Percentiles rank a stretch among this genome's conserved stretches.
These are phyloP conservation scores for Cercospora sp. DNA, from an alignment of 2,329 filamentous ascomycete genomes.

Conservation along the genomic window DNA sequence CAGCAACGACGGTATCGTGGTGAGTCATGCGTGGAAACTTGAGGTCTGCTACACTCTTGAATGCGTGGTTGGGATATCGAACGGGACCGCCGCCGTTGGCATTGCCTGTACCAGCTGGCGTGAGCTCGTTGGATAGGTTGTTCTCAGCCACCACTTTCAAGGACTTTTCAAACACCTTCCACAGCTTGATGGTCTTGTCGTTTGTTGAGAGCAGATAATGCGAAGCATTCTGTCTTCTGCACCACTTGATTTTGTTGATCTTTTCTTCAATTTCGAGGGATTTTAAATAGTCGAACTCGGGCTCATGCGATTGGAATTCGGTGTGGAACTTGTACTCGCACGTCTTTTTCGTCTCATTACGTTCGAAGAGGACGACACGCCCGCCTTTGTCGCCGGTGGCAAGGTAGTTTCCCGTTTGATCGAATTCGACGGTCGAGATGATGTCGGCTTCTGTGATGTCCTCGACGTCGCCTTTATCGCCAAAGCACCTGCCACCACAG, in stretches of 20 bases:
- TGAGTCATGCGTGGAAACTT: constrained; percentile 96
- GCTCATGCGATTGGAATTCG: constrained; percentile 98
- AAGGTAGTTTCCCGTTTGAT: constrained; percentile 85
- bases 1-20: constrained; percentile 96
- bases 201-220: constrained; percentile 98
- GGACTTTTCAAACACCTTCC: constrained; percentile 99
- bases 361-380: constrained; percentile 80
- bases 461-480: constrained; percentile 98
- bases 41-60: constrained; percentile 77
- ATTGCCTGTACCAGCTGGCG: constrained; percentile 63
- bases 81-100: constrained; percentile 76
- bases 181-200: constrained; percentile 99
- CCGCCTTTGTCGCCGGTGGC: constrained; percentile 89
- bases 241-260: constrained; percentile 99
- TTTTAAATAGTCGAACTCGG: constrained; percentile 98
- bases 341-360: constrained; percentile 99
- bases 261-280: constrained; percentile 99
- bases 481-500: constrained; percentile 74
- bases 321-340: constrained; percentile 99
- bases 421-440: constrained; percentile 88
- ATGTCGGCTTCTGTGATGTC: constrained; percentile 97
- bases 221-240: constrained; percentile 93
- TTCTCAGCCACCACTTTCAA: constrained; percentile 99
- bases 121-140: constrained; percentile 92
- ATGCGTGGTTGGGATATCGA: constrained; percentile 70